Evolutionary conservation across 2,329 filamentous ascomycete species (phyloP).

Genomic region (Aspergillus phoenicis): DNA sequence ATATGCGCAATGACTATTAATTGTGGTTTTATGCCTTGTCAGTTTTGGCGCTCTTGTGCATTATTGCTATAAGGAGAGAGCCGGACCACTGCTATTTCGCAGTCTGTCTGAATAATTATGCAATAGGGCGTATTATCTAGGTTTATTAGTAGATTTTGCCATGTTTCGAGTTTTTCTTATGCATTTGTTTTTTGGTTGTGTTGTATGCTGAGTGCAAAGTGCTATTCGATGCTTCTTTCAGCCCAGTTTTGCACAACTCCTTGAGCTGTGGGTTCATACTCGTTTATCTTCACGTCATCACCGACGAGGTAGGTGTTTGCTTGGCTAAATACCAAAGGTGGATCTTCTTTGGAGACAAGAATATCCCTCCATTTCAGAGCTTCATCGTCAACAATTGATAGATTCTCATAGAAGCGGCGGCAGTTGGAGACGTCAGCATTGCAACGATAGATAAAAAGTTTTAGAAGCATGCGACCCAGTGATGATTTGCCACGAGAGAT

Average conservation of each 20-base stretch:
- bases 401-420: conserved; percentile 59
- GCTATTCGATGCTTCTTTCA: conserved; percentile 33
- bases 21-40: no score
- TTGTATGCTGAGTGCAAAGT: neutral
- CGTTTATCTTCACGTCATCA: conserved; percentile 52
- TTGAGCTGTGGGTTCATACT: conserved; percentile 59
- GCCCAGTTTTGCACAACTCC: conserved; percentile 61
- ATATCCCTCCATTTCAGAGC: conserved; percentile 58
- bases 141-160: neutral
- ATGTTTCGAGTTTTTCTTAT: neutral
- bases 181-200: neutral
- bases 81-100: no score
- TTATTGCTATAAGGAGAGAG: no score
- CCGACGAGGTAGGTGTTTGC: conserved; percentile 57
- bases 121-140: neutral
- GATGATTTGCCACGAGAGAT: conserved; percentile 56
- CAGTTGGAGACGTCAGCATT: conserved; percentile 61
- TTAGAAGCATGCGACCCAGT: conserved; percentile 60
- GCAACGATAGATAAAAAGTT: conserved; percentile 64
- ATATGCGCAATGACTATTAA: neutral
- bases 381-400: conserved; percentile 58
- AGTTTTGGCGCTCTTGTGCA: no score
- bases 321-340: conserved; percentile 65
- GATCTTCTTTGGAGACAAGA: conserved; percentile 54
- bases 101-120: no score